phyloP scores from a whole-genome alignment of 768 basidiomycete species.

The Auricularia sp. region DNA sequence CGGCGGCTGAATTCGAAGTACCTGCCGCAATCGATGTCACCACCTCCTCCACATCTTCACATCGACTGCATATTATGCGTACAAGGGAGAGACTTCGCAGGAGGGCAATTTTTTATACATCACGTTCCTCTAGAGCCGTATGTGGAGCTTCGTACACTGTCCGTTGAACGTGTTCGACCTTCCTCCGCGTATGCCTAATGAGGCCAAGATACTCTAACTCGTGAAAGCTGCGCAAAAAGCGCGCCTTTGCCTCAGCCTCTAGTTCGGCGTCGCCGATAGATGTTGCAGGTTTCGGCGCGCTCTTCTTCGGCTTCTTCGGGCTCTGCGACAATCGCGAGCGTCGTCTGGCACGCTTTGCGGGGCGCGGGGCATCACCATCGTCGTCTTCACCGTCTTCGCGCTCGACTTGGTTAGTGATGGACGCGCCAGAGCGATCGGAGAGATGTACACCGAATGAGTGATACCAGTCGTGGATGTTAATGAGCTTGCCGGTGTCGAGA shows the following conservation, averaged over 20 bases:
- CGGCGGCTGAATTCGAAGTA: background rate
- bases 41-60: background rate
- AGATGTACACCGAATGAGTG: slow-evolving; percentile 61
- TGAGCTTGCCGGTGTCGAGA: slow-evolving; percentile 67
- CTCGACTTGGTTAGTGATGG: slow-evolving; percentile 14
- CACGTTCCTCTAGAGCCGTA: background rate
- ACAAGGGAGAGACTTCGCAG: no score
- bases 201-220: slow-evolving; percentile 76
- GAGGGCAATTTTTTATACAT: background rate
- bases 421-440: slow-evolving; percentile 31
- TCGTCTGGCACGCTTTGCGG: background rate
- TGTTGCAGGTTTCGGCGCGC: slow-evolving; percentile 10
- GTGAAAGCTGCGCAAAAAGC: slow-evolving; percentile 71
- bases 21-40: background rate
- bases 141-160: slow-evolving; percentile 44
- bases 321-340: background rate
- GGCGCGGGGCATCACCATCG: slow-evolving; percentile 6
- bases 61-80: background rate
- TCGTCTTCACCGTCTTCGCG: slow-evolving; percentile 20
- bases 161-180: slow-evolving; percentile 63
- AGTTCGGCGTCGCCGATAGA: slow-evolving; percentile 4
- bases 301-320: slow-evolving; percentile 30
- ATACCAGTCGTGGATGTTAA: slow-evolving; percentile 86
- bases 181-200: slow-evolving; percentile 68
- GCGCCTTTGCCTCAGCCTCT: slow-evolving; percentile 48